A percentile compares a stretch with the other conserved stretches of the same genome.
Conservation (phyloP, 1,139 yeast genomes). For the Protomyces macrosporus region DNA sequence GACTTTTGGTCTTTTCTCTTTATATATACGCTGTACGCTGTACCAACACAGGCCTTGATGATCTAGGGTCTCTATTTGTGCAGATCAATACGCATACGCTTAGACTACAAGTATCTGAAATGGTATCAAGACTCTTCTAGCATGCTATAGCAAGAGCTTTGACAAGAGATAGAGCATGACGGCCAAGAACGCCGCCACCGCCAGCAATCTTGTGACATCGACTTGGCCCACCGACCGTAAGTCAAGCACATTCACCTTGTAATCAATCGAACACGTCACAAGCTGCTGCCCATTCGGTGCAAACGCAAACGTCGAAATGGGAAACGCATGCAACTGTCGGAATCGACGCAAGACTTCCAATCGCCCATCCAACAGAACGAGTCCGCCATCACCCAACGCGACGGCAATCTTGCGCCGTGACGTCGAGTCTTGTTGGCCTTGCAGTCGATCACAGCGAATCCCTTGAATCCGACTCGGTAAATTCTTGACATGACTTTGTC, state of each 20-base stretch:
- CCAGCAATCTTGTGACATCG: neutral
- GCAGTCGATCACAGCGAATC: neutral
- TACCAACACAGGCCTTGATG: too few species aligned
- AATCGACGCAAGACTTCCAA: neutral
- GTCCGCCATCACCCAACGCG: constrained; percentile 4
- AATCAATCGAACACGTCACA: constrained; percentile 19
- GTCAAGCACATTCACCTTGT: constrained; percentile 20
- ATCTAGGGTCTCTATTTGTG: too few species aligned
- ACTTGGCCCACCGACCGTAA: neutral
- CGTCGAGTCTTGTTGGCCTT: neutral
- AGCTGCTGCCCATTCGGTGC: constrained; percentile 7
- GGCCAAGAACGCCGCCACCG: neutral
- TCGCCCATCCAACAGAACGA: neutral
- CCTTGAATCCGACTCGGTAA: constrained; percentile 1
- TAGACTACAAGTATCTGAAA: too few species aligned
- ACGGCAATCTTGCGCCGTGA: neutral
- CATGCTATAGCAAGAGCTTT: neutral
- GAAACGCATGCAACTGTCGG: constrained; percentile 11
- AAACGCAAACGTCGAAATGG: constrained; percentile 10
- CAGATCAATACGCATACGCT: too few species aligned
- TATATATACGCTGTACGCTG: too few species aligned
- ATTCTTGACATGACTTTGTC: constrained; percentile 7
- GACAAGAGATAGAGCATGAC: neutral
- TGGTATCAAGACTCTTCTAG: too few species aligned
- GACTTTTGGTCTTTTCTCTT: too few species aligned